Percentiles rank a stretch among this genome's conserved stretches.
Conservation (phyloP, 805 yeast species). For the Brettanomyces anomalus region DNA sequence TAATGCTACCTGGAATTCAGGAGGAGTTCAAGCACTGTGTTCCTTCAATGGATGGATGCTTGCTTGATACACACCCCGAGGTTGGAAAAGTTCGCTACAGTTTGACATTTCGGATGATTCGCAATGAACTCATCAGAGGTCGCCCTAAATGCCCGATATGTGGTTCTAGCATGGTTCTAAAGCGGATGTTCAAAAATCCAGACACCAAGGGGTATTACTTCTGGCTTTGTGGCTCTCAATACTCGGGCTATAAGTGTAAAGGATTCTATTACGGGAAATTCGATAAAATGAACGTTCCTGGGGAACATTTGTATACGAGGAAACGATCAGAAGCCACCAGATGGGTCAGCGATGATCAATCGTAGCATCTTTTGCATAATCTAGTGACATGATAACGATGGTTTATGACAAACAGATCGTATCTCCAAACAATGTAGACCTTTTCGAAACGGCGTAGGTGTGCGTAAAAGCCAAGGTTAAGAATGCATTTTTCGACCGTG, state of each 20-base stretch:
- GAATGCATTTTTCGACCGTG: too few species aligned
- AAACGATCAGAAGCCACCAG: slow-evolving; percentile 27
- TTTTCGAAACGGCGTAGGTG: too few species aligned
- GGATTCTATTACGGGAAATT: slow-evolving; percentile 45
- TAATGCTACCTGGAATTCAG: slow-evolving; percentile 77
- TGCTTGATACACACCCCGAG: slow-evolving; percentile 31
- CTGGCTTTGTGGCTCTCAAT: slow-evolving; percentile 53
- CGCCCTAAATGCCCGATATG: slow-evolving; percentile 37
- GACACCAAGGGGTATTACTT: slow-evolving; percentile 46
- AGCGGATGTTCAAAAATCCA: slow-evolving; percentile 43
- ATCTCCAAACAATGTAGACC: too few species aligned
- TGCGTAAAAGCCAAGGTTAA: too few species aligned
- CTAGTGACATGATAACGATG: too few species aligned
- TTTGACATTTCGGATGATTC: slow-evolving; percentile 54
- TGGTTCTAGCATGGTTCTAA: slow-evolving; percentile 37
- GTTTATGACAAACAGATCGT: too few species aligned
- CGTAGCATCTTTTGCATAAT: neutral
- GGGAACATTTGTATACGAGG: slow-evolving; percentile 19
- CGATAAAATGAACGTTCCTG: slow-evolving; percentile 12
- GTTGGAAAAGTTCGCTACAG: slow-evolving; percentile 48
- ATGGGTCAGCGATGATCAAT: slow-evolving; percentile 40
- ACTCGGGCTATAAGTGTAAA: slow-evolving; percentile 35
- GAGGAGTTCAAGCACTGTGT: slow-evolving; percentile 67
- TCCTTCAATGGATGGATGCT: slow-evolving; percentile 33
- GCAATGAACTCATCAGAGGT: slow-evolving; percentile 26